These are phyloP conservation scores for Candida pini DNA, from an alignment of 805 yeast species.

Conservation along the genomic window DNA sequence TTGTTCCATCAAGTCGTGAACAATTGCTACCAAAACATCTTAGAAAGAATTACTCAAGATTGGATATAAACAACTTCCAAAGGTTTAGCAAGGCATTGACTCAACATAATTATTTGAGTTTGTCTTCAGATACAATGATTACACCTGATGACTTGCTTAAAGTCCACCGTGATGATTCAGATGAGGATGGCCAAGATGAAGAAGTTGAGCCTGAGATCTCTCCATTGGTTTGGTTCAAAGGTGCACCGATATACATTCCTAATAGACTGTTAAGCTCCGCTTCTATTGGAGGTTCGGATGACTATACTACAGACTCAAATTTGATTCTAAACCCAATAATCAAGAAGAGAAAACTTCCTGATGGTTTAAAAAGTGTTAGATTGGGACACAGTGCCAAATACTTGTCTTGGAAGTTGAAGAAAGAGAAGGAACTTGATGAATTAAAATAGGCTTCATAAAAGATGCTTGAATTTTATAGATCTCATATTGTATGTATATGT, in stretches of 20 bases:
- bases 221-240: slow-evolving; percentile 60
- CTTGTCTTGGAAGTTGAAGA: slow-evolving; percentile 48
- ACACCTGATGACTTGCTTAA: slow-evolving; percentile 15
- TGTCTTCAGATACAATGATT: slow-evolving; percentile 12
- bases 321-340: slow-evolving; percentile 12
- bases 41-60: slow-evolving; percentile 24
- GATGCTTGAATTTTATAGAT: too few species aligned
- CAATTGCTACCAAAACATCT: slow-evolving; percentile 30
- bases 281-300: slow-evolving; percentile 7
- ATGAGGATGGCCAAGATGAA: slow-evolving; percentile 3
- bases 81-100: slow-evolving; percentile 14
- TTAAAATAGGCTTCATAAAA: too few species aligned
- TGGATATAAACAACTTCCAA: slow-evolving; percentile 30
- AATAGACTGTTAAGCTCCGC: slow-evolving; percentile 33
- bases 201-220: slow-evolving; percentile 6
- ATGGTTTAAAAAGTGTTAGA: slow-evolving; percentile 30
- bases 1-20: slow-evolving; percentile 31
- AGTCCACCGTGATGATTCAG: slow-evolving; percentile 1
- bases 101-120: slow-evolving; percentile 18
- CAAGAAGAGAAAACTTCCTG: slow-evolving; percentile 12
- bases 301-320: slow-evolving; percentile 8
- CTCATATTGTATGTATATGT: too few species aligned
- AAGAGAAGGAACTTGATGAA: too few species aligned
- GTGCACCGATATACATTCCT: slow-evolving; percentile 51
- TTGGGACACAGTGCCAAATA: slow-evolving; percentile 73